phyloP scores from a whole-genome alignment of 441 rosid genomes.

The Erodium trifolium region DNA sequence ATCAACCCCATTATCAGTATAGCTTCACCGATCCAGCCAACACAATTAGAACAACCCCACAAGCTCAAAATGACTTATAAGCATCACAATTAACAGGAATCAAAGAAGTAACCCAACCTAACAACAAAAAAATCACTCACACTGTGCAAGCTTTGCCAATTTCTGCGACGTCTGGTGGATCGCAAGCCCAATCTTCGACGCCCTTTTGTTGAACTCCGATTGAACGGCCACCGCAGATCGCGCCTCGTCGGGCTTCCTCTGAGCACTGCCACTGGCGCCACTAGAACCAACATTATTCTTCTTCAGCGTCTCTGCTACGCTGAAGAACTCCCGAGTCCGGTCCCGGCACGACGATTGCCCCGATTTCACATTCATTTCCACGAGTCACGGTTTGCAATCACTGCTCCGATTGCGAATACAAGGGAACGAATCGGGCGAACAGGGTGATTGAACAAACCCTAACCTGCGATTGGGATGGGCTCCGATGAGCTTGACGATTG shows the following conservation, averaged over 20 bases:
- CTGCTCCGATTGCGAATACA: too few species aligned
- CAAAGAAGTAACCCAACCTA: background rate
- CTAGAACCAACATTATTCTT: conserved; percentile 28
- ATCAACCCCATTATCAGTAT: background rate
- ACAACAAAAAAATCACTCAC: conserved; percentile 25
- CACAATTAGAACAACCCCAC: background rate
- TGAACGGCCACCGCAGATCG: conserved; percentile 37
- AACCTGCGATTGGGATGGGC: background rate
- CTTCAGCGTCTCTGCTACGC: conserved; percentile 38
- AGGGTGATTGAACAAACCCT: background rate
- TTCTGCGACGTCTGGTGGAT: conserved; percentile 62
- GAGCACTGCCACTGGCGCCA: conserved; percentile 23
- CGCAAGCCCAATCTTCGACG: conserved; percentile 48
- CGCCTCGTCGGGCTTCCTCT: conserved; percentile 34
- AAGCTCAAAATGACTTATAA: conserved; percentile 28
- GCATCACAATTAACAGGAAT: conserved; percentile 49
- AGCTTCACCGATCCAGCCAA: background rate
- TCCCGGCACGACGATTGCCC: conserved; percentile 52
- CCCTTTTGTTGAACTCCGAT: conserved; percentile 50
- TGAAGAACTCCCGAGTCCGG: conserved; percentile 44
- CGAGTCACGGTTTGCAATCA: background rate
- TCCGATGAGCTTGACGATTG: too few species aligned
- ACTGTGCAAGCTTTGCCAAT: conserved; percentile 50
- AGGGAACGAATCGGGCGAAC: too few species aligned
- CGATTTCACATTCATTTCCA: conserved; percentile 34